Percentiles rank a stretch among this genome's conserved stretches.
phyloP scores from a whole-genome alignment of 768 basidiomycete genomes.

The Heimioporus sp. region DNA sequence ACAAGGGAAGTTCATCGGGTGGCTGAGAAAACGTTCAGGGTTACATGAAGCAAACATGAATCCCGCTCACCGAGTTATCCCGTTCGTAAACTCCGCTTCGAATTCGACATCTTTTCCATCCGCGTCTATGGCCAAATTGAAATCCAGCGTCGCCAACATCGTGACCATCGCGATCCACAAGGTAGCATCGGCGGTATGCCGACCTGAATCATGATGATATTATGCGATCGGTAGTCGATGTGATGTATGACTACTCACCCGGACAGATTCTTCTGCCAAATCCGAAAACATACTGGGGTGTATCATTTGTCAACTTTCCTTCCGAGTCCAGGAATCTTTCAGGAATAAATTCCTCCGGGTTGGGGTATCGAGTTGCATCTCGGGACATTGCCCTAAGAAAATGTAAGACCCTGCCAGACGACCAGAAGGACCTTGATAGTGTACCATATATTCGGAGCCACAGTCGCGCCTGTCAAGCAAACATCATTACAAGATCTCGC shows the following conservation, averaged over 20 bases:
- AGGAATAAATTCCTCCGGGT: background rate
- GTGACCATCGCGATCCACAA: background rate
- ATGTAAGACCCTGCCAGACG: background rate
- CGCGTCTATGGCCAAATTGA: background rate
- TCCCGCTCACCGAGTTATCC: too few relatives aligned
- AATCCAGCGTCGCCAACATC: background rate
- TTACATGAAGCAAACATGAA: too few relatives aligned
- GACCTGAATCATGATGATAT: background rate
- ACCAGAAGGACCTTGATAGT: background rate
- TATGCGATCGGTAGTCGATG: background rate
- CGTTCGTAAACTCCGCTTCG: background rate
- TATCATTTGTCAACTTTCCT: background rate
- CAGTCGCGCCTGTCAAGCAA: slow-evolving; percentile 1
- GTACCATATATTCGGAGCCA: slow-evolving; percentile 9
- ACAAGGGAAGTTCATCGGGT: too few relatives aligned
- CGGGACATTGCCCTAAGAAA: background rate
- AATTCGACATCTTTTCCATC: background rate
- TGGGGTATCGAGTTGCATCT: background rate
- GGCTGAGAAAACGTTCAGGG: too few relatives aligned
- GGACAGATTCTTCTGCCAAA: background rate
- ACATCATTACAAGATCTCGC: background rate
- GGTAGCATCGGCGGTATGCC: background rate
- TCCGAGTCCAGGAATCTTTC: background rate
- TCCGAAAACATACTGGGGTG: background rate
- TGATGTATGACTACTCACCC: background rate